Conservation (phyloP, 1,284 basidiomycete species). For the Irpex sp. region DNA sequence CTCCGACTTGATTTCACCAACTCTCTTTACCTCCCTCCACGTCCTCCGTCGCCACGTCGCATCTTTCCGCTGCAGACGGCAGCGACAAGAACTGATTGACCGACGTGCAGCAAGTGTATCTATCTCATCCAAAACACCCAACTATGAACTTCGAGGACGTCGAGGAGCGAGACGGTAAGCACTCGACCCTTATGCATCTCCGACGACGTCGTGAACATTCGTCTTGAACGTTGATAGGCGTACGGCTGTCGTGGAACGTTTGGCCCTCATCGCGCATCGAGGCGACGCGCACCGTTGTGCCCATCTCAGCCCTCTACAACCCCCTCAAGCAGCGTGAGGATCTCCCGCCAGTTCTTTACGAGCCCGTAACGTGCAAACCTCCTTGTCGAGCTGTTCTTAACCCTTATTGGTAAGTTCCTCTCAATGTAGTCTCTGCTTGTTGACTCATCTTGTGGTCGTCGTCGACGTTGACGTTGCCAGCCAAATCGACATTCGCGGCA, state of each 20-base stretch:
- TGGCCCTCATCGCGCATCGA: slow-evolving; percentile 98
- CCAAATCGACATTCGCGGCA: slow-evolving; percentile 97
- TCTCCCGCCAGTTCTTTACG: slow-evolving; percentile 94
- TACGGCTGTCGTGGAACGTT: slow-evolving; percentile 95
- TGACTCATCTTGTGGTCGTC: neutral
- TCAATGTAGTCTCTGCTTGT: neutral
- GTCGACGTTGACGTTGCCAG: slow-evolving; percentile 37
- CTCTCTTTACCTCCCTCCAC: neutral
- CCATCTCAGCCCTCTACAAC: slow-evolving; percentile 97
- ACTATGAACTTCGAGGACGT: slow-evolving; percentile 57
- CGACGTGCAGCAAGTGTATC: neutral
- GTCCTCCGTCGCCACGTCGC: neutral
- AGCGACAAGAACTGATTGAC: too few relatives aligned
- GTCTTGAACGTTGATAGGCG: slow-evolving; percentile 46
- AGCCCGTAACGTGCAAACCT: slow-evolving; percentile 97
- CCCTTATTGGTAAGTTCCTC: slow-evolving; percentile 80
- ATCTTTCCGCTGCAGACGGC: too few relatives aligned
- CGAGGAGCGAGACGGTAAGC: slow-evolving; percentile 59
- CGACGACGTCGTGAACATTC: neutral
- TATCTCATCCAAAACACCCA: neutral
- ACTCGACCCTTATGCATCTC: neutral
- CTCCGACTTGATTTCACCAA: neutral
- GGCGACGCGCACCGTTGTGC: slow-evolving; percentile 96
- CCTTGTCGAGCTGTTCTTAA: slow-evolving; percentile 97
- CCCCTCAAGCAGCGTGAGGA: slow-evolving; percentile 95